Conservation (phyloP, 768 basidiomycete genomes). For the Neoboletus magnificus region DNA sequence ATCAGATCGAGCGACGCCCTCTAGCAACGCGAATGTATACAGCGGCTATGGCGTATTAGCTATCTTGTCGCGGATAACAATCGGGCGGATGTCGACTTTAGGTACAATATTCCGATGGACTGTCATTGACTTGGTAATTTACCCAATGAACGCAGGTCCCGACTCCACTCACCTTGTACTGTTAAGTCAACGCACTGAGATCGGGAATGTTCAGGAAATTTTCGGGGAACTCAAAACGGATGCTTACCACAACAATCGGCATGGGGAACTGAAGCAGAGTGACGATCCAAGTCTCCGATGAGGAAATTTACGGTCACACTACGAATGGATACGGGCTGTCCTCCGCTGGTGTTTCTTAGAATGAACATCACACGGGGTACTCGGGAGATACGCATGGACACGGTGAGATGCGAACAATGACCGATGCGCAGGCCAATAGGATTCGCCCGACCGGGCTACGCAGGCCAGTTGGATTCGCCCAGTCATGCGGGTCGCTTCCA, state of each 20-base stretch:
- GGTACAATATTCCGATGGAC: constrained; percentile 5
- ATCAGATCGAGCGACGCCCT: constrained; percentile 13
- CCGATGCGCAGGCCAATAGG: constrained; percentile 3
- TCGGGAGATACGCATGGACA: neutral
- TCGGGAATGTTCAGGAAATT: neutral
- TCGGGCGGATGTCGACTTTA: constrained; percentile 1
- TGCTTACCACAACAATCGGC: neutral
- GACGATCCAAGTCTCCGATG: neutral
- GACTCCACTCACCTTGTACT: constrained; percentile 1
- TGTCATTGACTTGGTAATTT: neutral
- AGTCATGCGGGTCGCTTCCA: constrained; percentile 12
- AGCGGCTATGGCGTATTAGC: constrained; percentile 1
- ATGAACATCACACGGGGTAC: neutral
- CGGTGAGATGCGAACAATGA: constrained; percentile 1
- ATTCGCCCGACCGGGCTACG: constrained; percentile 2
- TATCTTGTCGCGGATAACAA: constrained; percentile 4
- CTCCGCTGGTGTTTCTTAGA: neutral
- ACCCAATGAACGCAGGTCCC: neutral
- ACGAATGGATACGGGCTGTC: neutral
- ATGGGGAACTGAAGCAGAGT: neutral
- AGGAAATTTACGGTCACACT: neutral
- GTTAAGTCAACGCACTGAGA: neutral
- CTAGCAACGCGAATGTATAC: constrained; percentile 9
- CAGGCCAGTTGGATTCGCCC: constrained; percentile 6
- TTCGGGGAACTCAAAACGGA: neutral